Conservation (phyloP, 495 filamentous ascomycete species). For the Lichina pygmaea region DNA sequence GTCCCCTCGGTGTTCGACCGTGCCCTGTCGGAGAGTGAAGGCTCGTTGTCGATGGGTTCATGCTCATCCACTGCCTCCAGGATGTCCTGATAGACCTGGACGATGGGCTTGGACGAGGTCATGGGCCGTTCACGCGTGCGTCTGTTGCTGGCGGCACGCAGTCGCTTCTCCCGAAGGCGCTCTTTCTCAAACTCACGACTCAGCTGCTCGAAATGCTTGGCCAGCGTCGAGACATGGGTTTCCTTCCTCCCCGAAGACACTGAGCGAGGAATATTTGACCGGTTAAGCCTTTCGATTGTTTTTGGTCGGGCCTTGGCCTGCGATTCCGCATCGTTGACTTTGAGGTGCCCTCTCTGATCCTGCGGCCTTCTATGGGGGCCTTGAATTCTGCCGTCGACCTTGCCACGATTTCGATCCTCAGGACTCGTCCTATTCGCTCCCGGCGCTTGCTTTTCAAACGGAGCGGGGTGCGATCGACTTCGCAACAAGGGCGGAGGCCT, state of each 20-base stretch:
- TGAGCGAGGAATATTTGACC: constrained; percentile 75
- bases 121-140: constrained; percentile 67
- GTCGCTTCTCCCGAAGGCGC: constrained; percentile 56
- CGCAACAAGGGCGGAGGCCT: constrained; percentile 3
- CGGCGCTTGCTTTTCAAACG: not conserved
- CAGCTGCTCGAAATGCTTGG: constrained; percentile 88
- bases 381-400: too few relatives aligned
- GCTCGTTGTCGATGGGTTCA: constrained; percentile 34
- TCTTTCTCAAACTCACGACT: constrained; percentile 94
- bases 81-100: constrained; percentile 84
- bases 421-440: too few relatives aligned
- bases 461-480: constrained; percentile 4
- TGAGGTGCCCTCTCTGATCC: too few relatives aligned
- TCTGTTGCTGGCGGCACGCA: constrained; percentile 53
- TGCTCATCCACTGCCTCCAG: constrained; percentile 74
- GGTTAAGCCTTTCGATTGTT: constrained; percentile 3
- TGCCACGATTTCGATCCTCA: too few relatives aligned
- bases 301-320: too few relatives aligned
- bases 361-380: too few relatives aligned
- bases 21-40: constrained; percentile 34
- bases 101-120: constrained; percentile 80
- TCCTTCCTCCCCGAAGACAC: constrained; percentile 36
- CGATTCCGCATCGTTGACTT: too few relatives aligned
- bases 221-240: constrained; percentile 59
- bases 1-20: constrained; percentile 8